A percentile compares a stretch with the other conserved stretches of the same genome.
These are phyloP conservation scores for Amaranthus palmeri DNA, from an alignment of 148 eudicot genomes.

Conservation along the genomic window DNA sequence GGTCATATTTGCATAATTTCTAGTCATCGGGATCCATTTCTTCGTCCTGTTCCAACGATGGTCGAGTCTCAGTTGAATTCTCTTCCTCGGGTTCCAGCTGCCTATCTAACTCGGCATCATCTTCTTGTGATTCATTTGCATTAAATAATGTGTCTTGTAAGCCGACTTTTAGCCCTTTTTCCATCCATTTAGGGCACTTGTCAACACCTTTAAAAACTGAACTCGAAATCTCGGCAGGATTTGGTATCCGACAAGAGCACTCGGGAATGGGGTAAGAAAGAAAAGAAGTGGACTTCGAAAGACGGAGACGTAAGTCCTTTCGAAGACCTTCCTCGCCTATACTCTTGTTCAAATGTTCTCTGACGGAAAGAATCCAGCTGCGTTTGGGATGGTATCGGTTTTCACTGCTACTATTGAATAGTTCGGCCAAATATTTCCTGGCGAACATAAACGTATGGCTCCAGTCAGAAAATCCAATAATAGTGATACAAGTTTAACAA, in stretches of 20 bases:
- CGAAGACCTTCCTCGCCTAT: slow-evolving; percentile 60
- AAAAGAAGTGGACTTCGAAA: slow-evolving; percentile 50
- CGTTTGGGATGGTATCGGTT: slow-evolving; percentile 67
- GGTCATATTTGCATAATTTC: slow-evolving; percentile 6
- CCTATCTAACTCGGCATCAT: slow-evolving; percentile 46
- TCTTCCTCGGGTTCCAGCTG: slow-evolving; percentile 47
- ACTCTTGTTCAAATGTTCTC: slow-evolving; percentile 78
- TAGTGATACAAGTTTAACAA: too few species aligned
- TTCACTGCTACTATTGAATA: slow-evolving; percentile 52
- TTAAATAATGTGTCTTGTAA: slow-evolving; percentile 32
- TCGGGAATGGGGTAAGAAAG: slow-evolving; percentile 85
- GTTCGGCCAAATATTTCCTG: slow-evolving; percentile 71
- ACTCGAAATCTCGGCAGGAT: slow-evolving; percentile 30
- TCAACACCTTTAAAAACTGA: slow-evolving; percentile 33
- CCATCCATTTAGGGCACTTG: slow-evolving; percentile 72
- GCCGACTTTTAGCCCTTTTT: slow-evolving; percentile 26
- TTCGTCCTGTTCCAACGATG: slow-evolving; percentile 58
- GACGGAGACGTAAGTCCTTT: slow-evolving; percentile 30
- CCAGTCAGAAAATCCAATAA: neutral
- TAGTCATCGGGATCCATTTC: slow-evolving; percentile 91
- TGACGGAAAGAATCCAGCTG: slow-evolving; percentile 64
- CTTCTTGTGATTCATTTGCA: slow-evolving; percentile 50
- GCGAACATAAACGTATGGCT: slow-evolving; percentile 8
- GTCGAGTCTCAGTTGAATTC: slow-evolving; percentile 24
- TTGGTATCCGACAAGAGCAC: slow-evolving; percentile 67